Conservation (phyloP, 257 asterid species). For the Echium plantagineum region DNA sequence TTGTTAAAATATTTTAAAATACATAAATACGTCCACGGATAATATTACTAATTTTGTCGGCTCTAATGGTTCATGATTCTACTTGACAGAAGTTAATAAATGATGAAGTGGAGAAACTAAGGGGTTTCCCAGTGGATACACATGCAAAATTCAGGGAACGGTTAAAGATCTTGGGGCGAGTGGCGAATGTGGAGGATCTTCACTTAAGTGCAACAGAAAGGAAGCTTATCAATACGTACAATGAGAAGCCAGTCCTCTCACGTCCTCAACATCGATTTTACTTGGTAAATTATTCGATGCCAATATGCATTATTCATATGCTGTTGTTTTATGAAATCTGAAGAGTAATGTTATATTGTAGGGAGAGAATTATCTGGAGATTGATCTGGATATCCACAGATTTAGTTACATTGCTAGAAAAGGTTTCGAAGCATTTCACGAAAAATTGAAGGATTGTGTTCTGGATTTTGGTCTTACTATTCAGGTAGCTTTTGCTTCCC, state of each 20-base stretch:
- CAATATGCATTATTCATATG: slow-evolving; percentile 7
- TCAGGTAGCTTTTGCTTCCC: slow-evolving; percentile 44
- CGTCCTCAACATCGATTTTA: slow-evolving; percentile 93
- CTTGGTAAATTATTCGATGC: slow-evolving; percentile 33
- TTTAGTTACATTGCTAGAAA: slow-evolving; percentile 83
- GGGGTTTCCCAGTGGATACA: slow-evolving; percentile 65
- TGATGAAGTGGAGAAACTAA: slow-evolving; percentile 66
- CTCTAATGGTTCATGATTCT: slow-evolving; percentile 8
- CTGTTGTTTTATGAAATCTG: neutral
- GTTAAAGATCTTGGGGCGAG: slow-evolving; percentile 72
- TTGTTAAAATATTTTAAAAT: too few species aligned
- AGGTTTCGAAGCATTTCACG: slow-evolving; percentile 81
- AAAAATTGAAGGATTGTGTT: slow-evolving; percentile 65
- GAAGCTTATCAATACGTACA: slow-evolving; percentile 82
- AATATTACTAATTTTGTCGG: too few species aligned
- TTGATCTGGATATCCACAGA: slow-evolving; percentile 82
- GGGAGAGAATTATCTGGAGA: slow-evolving; percentile 88
- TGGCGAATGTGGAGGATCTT: slow-evolving; percentile 64
- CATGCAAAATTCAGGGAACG: slow-evolving; percentile 67
- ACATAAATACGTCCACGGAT: too few species aligned
- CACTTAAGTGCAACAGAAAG: slow-evolving; percentile 61
- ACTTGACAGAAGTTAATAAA: slow-evolving; percentile 52
- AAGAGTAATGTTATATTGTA: slow-evolving; percentile 14
- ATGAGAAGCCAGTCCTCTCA: slow-evolving; percentile 86
- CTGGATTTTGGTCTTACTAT: slow-evolving; percentile 86